These are phyloP conservation scores for Talaromyces thailandensis DNA, from an alignment of 495 filamentous ascomycete species.

Conservation along the genomic window DNA sequence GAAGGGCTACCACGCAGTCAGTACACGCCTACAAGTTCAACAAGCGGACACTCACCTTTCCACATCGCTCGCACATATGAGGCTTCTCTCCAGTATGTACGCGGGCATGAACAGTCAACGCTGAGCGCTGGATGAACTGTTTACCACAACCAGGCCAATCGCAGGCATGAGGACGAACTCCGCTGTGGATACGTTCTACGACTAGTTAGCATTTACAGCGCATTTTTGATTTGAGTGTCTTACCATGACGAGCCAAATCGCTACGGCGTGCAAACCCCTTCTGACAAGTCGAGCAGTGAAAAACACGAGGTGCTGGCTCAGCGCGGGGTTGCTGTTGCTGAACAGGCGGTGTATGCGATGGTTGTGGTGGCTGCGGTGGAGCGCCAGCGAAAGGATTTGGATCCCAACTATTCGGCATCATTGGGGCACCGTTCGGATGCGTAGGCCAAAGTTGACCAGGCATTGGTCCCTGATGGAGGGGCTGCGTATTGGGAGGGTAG, in stretches of 20 bases:
- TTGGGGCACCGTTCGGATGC: slow-evolving; percentile 47
- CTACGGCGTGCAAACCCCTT: slow-evolving; percentile 93
- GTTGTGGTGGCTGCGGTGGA: slow-evolving; percentile 15
- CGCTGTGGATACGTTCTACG: slow-evolving; percentile 92
- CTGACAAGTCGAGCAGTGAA: slow-evolving; percentile 80
- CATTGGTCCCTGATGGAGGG: slow-evolving; percentile 37
- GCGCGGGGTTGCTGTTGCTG: slow-evolving; percentile 19
- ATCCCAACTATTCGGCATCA: slow-evolving; percentile 44
- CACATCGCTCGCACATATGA: slow-evolving; percentile 93
- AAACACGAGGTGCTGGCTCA: slow-evolving; percentile 64
- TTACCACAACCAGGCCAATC: slow-evolving; percentile 85
- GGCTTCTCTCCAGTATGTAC: slow-evolving; percentile 98
- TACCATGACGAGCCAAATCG: slow-evolving; percentile 93
- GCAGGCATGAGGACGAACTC: slow-evolving; percentile 85
- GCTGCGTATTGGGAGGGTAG: slow-evolving; percentile 45
- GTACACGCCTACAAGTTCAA: slow-evolving; percentile 8
- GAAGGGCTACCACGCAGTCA: slow-evolving; percentile 63
- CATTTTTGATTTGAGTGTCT: slow-evolving; percentile 24
- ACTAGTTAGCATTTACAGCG: neutral
- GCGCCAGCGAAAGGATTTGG: slow-evolving; percentile 27
- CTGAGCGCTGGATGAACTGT: slow-evolving; percentile 97
- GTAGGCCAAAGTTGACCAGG: slow-evolving; percentile 34
- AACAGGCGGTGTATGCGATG: slow-evolving; percentile 26
- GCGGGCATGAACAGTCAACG: slow-evolving; percentile 87
- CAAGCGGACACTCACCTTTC: slow-evolving; percentile 61